These are phyloP conservation scores for Aspergillus latus DNA, from an alignment of 2,329 filamentous ascomycete genomes.

Conservation along the genomic window DNA sequence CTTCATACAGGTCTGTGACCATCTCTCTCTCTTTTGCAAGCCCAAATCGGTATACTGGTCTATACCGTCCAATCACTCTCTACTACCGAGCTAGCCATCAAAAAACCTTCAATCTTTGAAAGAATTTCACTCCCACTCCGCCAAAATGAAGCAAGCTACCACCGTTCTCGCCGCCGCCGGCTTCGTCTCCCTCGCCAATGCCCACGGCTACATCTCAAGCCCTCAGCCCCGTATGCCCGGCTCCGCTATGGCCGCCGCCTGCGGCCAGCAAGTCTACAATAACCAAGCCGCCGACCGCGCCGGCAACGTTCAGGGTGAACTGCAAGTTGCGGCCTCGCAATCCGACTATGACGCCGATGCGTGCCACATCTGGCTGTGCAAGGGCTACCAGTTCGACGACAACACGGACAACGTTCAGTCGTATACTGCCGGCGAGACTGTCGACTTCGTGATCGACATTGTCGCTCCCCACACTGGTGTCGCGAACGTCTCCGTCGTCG, in stretches of 20 bases:
- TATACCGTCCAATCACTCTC: slow-evolving; percentile 21
- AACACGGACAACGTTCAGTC: slow-evolving; percentile 54
- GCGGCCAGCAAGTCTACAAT: slow-evolving; percentile 56
- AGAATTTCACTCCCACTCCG: background rate
- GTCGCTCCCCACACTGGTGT: slow-evolving; percentile 50
- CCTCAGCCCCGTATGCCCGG: slow-evolving; percentile 54
- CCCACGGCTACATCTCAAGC: slow-evolving; percentile 54
- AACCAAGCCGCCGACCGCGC: slow-evolving; percentile 56
- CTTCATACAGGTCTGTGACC: slow-evolving; percentile 26
- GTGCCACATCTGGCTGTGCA: slow-evolving; percentile 58
- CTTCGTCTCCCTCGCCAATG: slow-evolving; percentile 49
- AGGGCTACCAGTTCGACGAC: slow-evolving; percentile 59
- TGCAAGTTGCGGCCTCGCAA: slow-evolving; percentile 51
- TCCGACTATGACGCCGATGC: slow-evolving; percentile 48
- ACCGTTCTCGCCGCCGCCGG: slow-evolving; percentile 45
- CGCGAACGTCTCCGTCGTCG: slow-evolving; percentile 53
- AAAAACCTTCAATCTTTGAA: slow-evolving; percentile 11
- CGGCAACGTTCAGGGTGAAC: slow-evolving; percentile 58
- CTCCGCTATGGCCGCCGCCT: slow-evolving; percentile 52
- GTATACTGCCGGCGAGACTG: slow-evolving; percentile 50
- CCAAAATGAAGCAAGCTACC: slow-evolving; percentile 46
- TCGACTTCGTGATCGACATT: slow-evolving; percentile 47
- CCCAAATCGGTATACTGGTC: slow-evolving; percentile 23
- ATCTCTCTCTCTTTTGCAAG: slow-evolving; percentile 19
- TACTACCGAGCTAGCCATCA: background rate